These are phyloP conservation scores for Kuraishia floccosa DNA, from an alignment of 805 yeast genomes.

Conservation along the genomic window DNA sequence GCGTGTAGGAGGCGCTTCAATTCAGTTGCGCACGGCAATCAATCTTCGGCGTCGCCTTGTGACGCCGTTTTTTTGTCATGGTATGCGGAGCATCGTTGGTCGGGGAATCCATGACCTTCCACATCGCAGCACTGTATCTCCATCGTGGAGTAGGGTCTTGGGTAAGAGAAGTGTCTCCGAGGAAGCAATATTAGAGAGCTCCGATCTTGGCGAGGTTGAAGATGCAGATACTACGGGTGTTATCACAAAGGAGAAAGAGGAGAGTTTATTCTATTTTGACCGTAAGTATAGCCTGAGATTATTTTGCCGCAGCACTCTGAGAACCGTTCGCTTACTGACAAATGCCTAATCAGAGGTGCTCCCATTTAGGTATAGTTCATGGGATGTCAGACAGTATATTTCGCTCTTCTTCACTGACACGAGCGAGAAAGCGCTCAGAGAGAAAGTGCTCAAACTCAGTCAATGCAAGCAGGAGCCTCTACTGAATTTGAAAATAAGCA, in stretches of 20 bases:
- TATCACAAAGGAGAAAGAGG: conserved; percentile 34
- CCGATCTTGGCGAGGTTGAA: conserved; percentile 42
- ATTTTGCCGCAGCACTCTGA: too few species aligned
- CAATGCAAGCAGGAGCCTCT: conserved; percentile 16
- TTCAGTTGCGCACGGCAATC: too few species aligned
- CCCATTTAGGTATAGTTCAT: conserved; percentile 26
- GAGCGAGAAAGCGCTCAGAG: conserved; percentile 21
- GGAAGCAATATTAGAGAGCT: conserved; percentile 18
- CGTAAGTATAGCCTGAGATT: too few species aligned
- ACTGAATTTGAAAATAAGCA: conserved; percentile 30
- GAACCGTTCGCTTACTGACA: too few species aligned
- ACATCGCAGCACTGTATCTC: too few species aligned
- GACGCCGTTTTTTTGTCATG: too few species aligned
- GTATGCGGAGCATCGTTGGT: too few species aligned
- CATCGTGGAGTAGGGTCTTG: too few species aligned
- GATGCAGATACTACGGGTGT: conserved; percentile 48
- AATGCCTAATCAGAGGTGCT: too few species aligned
- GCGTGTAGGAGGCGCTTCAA: too few species aligned
- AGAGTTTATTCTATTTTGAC: conserved; percentile 45
- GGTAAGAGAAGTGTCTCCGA: conserved; percentile 10
- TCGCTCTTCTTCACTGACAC: conserved; percentile 25
- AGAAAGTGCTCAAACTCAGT: conserved; percentile 20
- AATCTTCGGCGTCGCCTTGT: too few species aligned
- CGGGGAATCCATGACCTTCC: too few species aligned
- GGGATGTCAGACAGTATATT: conserved; percentile 35